A percentile compares a stretch with the other conserved stretches of the same genome.
Conservation (phyloP, 352 stramenopile genomes). For the Phytophthora capsici region DNA sequence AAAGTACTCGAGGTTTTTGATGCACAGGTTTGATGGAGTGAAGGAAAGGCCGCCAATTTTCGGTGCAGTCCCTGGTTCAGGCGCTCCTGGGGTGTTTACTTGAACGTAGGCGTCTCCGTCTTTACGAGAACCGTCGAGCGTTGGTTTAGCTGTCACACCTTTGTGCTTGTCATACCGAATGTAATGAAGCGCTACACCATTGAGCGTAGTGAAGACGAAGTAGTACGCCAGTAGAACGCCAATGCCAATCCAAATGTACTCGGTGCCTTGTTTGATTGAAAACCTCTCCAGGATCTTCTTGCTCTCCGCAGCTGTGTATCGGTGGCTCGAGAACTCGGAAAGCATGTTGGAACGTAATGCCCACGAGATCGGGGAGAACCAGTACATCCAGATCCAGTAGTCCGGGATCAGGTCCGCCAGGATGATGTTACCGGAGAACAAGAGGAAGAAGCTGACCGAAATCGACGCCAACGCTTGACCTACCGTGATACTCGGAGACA, state of each 20-base stretch:
- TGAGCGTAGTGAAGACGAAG: constrained; percentile 52
- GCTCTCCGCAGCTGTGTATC: constrained; percentile 36
- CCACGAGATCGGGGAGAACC: constrained; percentile 72
- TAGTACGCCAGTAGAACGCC: constrained; percentile 49
- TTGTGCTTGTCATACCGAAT: constrained; percentile 56
- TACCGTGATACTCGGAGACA: constrained; percentile 64
- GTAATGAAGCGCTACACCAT: constrained; percentile 51
- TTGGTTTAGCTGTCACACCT: constrained; percentile 48
- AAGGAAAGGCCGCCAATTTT: constrained; percentile 48
- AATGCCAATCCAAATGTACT: constrained; percentile 57
- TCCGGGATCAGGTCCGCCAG: constrained; percentile 65
- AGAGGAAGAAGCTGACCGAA: constrained; percentile 68
- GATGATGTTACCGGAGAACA: constrained; percentile 87
- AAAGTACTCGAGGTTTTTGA: constrained; percentile 62
- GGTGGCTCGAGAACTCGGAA: constrained; percentile 62
- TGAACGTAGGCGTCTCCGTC: constrained; percentile 42
- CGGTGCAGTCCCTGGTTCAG: too few species aligned
- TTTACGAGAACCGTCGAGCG: constrained; percentile 31
- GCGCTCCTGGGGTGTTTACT: constrained; percentile 29
- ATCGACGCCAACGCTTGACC: constrained; percentile 56
- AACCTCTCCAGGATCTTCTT: constrained; percentile 42
- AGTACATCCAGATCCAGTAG: constrained; percentile 87
- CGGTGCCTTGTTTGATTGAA: constrained; percentile 43
- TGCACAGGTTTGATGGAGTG: constrained; percentile 51
- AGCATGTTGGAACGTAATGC: constrained; percentile 63